A percentile compares a stretch with the other conserved stretches of the same genome.
phyloP scores from a whole-genome alignment of 208 protist genomes.

The Phytomonas sp. region DNA sequence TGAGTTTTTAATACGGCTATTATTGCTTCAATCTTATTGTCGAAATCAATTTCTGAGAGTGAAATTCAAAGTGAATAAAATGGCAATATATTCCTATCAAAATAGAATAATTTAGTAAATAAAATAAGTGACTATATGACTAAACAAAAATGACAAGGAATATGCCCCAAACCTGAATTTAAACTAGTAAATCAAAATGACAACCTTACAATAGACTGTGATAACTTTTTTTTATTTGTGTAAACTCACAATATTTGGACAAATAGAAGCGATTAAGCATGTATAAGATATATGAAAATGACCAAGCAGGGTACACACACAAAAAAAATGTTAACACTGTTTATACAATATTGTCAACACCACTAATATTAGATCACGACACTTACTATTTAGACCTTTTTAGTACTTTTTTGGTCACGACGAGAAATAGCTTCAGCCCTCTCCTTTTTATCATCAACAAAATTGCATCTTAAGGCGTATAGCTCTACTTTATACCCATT shows the following conservation, averaged over 20 bases:
- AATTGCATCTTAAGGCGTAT: background rate
- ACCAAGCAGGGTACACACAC: too few relatives aligned
- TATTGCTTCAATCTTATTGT: background rate
- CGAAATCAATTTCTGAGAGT: background rate
- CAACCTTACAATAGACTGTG: background rate
- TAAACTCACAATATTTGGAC: background rate
- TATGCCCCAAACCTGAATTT: background rate
- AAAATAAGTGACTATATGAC: background rate
- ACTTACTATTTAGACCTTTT: background rate
- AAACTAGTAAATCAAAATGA: too few relatives aligned
- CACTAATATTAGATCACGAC: slow-evolving; percentile 7
- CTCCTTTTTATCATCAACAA: background rate
- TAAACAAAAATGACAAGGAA: background rate
- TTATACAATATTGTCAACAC: slow-evolving; percentile 2
- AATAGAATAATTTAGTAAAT: slow-evolving; percentile 6
- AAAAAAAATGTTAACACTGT: background rate
- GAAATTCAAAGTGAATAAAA: background rate
- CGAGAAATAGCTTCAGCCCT: background rate
- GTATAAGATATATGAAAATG: background rate
- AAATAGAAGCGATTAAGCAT: background rate
- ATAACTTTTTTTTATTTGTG: background rate
- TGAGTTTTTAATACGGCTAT: background rate
- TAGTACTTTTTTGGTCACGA: background rate
- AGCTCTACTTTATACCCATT: background rate
- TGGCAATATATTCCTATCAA: background rate